Evolutionary conservation across 2,329 filamentous ascomycete species (phyloP), one percentile per base, ranked within the genome.

Genomic region (Colletotrichum chlorophyti): DNA sequence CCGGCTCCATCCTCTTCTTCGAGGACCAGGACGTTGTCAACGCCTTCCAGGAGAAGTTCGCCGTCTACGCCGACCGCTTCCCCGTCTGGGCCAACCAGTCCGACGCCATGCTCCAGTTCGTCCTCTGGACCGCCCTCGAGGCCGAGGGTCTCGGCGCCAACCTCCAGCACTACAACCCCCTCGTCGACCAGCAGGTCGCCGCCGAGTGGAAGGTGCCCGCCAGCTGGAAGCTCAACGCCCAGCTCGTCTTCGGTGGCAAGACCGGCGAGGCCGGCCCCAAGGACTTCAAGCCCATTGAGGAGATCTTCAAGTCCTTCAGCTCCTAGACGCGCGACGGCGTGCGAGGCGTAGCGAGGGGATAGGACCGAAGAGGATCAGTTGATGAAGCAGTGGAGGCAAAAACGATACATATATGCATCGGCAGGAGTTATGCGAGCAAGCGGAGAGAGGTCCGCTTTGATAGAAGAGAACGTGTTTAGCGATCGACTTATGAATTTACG

Each of bases 141-240:
- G 82, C 88, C 60, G 91, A 95, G 72, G 92, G 93, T 26, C 84
- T 96, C 54, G 92, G 92, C 64, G 90, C 89, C 71, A 96, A 93
- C 82, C 83, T 97, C 50, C 93, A 97, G 82, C 93, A 97, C 80
- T 96, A 96, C 82, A 95, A 92, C 83, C 92, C 92, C 17, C 75
- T 97, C 58, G 85, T 96, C 66, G 90, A 96, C 76, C 80, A 82
- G 64, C 85, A 87, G 77, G 89, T 93, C 50, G 76, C 82, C 40
- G 79, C 76, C 61, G 78, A 85, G 66, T 97, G 91, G 90, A 82
- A 82, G 55, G 67, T 96, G 27, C 89, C 91, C 38, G 69, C 76
- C 15, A 82, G 83, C 66, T 97, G 93, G 92, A 85, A 84, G 69
- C 83, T 96, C 64, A 85, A 88, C 70, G 88, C 90, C 21, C 91